Base-by-base conservation (phyloP, 73 alveolate species). In the Symbiodinium pilosum region DNA sequence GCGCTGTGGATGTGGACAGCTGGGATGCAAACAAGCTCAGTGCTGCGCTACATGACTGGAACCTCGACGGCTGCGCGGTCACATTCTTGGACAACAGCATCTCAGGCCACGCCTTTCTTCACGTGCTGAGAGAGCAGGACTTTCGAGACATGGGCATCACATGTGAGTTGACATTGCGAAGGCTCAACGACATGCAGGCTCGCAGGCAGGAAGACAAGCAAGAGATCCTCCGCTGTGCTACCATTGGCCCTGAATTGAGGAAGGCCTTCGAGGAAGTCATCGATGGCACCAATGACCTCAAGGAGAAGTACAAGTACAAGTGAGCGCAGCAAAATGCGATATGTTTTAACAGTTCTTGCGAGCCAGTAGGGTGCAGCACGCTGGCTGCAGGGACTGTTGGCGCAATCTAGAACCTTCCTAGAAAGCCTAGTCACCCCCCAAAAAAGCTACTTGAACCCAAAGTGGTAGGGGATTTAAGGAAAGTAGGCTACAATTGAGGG, bases 101-200 rank as follows among this genome's bases (percentile, higher is more conserved):
- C 52, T 81, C 88, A 16, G 88, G 88, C 34, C 44, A 39, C 34
- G 88, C 88, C 88, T 81, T 81, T 32, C 32, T 81, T 5, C 51
- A 81, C n/a, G 56, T 81, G 21, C 36, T 81, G 88, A n/a, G 7
- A 41, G 88, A 81, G 88, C 36, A 81, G 14, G 88, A 81, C 88
- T 81, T 39, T 41, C 36, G 30, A 36, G 64, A 39, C 26, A 36
- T 81, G 52, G 88, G 88, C 88, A 38, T 81, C 88, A 36, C 47
- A 39, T 51, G 39, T 36, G 54, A 36, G 8, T 14, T 81, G 54
- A 81, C 88, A 36, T 81, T 81, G 34, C 88, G 88, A 51, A 11
- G 88, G 32, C 88, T 81, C 56, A 32, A 81, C 18, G 51, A 81
- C 4, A 7, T 40, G 20, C 51, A 73, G 86, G 86, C n/a, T 28